These are phyloP conservation scores for Fraxinus anomala DNA, from an alignment of 257 asterid genomes.

Conservation along the genomic window DNA sequence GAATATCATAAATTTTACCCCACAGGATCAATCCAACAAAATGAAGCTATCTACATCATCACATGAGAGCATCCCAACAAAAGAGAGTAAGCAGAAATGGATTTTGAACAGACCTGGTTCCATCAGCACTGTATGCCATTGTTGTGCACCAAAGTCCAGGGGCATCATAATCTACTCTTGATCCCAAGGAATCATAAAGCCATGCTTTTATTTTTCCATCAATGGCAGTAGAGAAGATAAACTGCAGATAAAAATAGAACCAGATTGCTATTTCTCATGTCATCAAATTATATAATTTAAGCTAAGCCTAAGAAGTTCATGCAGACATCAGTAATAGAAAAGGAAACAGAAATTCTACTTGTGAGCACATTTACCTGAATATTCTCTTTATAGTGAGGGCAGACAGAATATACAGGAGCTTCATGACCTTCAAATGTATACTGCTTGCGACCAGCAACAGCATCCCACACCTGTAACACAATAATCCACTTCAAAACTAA, in stretches of 20 bases:
- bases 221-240: slow-evolving; percentile 91
- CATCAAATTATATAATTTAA: slow-evolving; percentile 9
- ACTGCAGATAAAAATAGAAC: slow-evolving; percentile 51
- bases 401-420: slow-evolving; percentile 91
- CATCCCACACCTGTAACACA: slow-evolving; percentile 85
- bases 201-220: slow-evolving; percentile 98
- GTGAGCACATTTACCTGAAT: slow-evolving; percentile 57
- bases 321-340: background rate
- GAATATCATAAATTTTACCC: background rate
- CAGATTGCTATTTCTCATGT: slow-evolving; percentile 25
- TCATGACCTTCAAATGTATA: slow-evolving; percentile 89
- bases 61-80: background rate
- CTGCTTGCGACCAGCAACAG: slow-evolving; percentile 68
- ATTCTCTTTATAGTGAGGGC: slow-evolving; percentile 87
- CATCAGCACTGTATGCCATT: slow-evolving; percentile 98
- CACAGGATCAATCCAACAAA: background rate
- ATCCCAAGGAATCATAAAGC: slow-evolving; percentile 92
- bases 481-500: slow-evolving; percentile 12
- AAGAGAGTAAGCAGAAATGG: slow-evolving; percentile 23
- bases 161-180: slow-evolving; percentile 98
- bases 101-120: slow-evolving; percentile 65
- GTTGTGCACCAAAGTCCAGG: slow-evolving; percentile 98
- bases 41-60: background rate
- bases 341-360: background rate
- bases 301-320: slow-evolving; percentile 12